Evolutionary conservation across 169 alveolate species (phyloP), one percentile per base, ranked within the genome.

Genomic region (Cardiosporidium cionae): DNA sequence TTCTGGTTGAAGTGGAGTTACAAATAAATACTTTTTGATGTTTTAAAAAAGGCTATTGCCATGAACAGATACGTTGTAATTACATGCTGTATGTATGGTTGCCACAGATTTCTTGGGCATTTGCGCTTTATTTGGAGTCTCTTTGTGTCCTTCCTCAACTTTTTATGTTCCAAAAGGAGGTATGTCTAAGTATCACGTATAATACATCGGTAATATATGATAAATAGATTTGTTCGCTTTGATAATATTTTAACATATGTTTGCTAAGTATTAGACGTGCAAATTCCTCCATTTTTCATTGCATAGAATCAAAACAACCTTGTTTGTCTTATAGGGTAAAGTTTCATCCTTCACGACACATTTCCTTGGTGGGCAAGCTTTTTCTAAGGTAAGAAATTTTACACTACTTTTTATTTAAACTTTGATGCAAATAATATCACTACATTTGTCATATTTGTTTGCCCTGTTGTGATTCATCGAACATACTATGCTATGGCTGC

Each of bases 311-410:
- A 16, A 35, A 29, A 7, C 35, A n/a, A 22, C 28, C 9, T 22
- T 74, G 58, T 34, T 22, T 27, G 7, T 25, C 34, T 34, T 78
- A 67, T 86, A 90, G 88, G 91, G 93, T 68, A 88, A 88, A 66
- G 97, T 92, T 1, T 89, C 82, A 54, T 90, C 96, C 32, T 91
- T 95, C 67, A 87, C 94, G 28, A 89, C 94, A 22, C 98, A 94
- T 85, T 94, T 94, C 87, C 85, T 95, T 9, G 98, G 97, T 9
- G 95, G 94, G 16, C 97, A 92, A 82, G 91, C 95, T 27, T 85
- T 89, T 58, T 83, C 97, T 35, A 89, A 86, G 74, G 87, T 85
- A 28, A 64, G 36, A 25, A 7, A 22, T n/a, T n/a, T n/a, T n/a
- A n/a, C n/a, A n/a, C n/a, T n/a, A n/a, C n/a, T n/a, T n/a, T n/a